Evolutionary conservation across 108 stramenopile genomes (phyloP).

Genomic region (Cyclostephanos invisitatus): DNA sequence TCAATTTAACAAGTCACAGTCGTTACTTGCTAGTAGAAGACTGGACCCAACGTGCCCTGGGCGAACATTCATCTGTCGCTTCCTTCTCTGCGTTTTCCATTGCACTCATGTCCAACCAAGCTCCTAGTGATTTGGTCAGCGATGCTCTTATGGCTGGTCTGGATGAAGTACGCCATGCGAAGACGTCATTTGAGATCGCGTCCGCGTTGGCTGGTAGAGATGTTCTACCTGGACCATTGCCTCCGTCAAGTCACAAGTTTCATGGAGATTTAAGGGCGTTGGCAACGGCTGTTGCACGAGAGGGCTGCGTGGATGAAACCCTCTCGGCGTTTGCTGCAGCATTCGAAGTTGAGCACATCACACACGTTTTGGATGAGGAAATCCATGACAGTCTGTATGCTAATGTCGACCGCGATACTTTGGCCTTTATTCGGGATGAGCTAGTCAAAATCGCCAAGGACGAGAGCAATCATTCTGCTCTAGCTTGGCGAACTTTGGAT

Average conservation of each 20-base stretch:
- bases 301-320: slow-evolving; percentile 67
- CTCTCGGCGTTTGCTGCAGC: slow-evolving; percentile 57
- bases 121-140: slow-evolving; percentile 56
- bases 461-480: slow-evolving; percentile 56
- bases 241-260: slow-evolving; percentile 48
- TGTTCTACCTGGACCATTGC: slow-evolving; percentile 55
- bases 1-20: slow-evolving; percentile 11
- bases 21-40: slow-evolving; percentile 42
- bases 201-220: slow-evolving; percentile 46
- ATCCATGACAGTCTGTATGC: slow-evolving; percentile 23
- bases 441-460: slow-evolving; percentile 59
- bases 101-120: slow-evolving; percentile 65
- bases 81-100: slow-evolving; percentile 67
- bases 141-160: slow-evolving; percentile 58
- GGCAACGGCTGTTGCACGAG: slow-evolving; percentile 56
- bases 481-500: slow-evolving; percentile 62
- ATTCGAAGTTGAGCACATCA: slow-evolving; percentile 43
- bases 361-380: slow-evolving; percentile 15
- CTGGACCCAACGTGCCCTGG: slow-evolving; percentile 60
- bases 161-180: slow-evolving; percentile 67
- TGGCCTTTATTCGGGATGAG: slow-evolving; percentile 41
- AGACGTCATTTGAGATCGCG: slow-evolving; percentile 56
- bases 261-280: slow-evolving; percentile 48
- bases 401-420: slow-evolving; percentile 23
- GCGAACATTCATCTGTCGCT: slow-evolving; percentile 66